These are phyloP conservation scores for Cladophialophora immunda DNA, from an alignment of 2,329 filamentous ascomycete species.

Conservation along the genomic window DNA sequence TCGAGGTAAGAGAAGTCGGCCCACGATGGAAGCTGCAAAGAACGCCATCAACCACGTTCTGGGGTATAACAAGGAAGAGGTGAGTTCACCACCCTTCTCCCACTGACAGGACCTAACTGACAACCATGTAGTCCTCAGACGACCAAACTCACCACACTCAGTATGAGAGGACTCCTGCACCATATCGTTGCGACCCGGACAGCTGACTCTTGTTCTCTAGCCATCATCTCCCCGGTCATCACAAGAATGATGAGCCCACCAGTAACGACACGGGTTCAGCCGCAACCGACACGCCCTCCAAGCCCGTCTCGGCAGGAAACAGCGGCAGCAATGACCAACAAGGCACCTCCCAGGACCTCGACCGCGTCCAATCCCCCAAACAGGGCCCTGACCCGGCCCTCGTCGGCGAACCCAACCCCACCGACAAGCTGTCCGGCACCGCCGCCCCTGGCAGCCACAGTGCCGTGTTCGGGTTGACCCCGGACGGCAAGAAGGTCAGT, in stretches of 20 bases:
- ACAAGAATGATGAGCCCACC: neutral
- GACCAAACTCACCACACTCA: neutral
- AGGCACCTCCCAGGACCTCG: neutral
- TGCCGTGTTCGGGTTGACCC: slow-evolving; percentile 40
- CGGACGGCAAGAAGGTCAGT: slow-evolving; percentile 28
- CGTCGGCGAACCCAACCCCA: slow-evolving; percentile 26
- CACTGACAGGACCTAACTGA: neutral
- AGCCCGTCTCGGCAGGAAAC: slow-evolving; percentile 19
- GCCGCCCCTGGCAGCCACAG: slow-evolving; percentile 38
- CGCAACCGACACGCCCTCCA: slow-evolving; percentile 9
- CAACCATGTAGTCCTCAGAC: neutral
- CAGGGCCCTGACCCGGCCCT: slow-evolving; percentile 37
- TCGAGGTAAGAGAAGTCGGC: neutral
- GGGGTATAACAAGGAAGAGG: slow-evolving; percentile 23
- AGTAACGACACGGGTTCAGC: slow-evolving; percentile 2
- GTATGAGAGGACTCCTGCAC: neutral
- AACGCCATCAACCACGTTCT: slow-evolving; percentile 26
- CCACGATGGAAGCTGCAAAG: slow-evolving; percentile 34
- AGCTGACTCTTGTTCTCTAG: slow-evolving; percentile 3
- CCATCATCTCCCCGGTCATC: slow-evolving; percentile 11
- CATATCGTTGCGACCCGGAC: neutral
- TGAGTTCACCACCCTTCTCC: slow-evolving; percentile 5
- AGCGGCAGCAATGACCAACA: slow-evolving; percentile 17
- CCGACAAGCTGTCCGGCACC: slow-evolving; percentile 34
- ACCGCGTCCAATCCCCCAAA: slow-evolving; percentile 18